Evolutionary conservation across 1,139 yeast species (phyloP).

Genomic region (Yamadazyma dushanensis): DNA sequence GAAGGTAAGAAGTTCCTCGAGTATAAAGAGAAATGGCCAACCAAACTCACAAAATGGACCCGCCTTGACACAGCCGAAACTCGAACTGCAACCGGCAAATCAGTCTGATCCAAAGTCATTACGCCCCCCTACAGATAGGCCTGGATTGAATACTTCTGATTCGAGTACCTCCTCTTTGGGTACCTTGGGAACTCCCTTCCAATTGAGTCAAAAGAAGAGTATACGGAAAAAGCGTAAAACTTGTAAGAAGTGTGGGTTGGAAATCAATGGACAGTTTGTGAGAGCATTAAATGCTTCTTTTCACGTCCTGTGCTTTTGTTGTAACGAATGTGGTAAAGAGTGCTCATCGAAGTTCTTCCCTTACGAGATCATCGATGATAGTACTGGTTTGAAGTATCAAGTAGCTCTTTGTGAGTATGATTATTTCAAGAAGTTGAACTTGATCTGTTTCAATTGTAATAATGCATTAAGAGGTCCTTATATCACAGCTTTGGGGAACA

Average conservation of each 20-base stretch:
- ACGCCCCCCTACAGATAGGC: constrained; percentile 1
- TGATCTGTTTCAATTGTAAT: constrained; percentile 83
- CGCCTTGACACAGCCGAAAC: background rate
- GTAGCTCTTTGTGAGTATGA: constrained; percentile 92
- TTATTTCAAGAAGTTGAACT: constrained; percentile 79
- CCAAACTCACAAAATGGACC: background rate
- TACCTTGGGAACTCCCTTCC: constrained; percentile 12
- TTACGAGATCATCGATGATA: constrained; percentile 40
- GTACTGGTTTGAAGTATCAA: constrained; percentile 35
- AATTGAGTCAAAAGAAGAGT: constrained; percentile 15
- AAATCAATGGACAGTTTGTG: constrained; percentile 79
- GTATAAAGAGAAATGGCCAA: constrained; percentile 5
- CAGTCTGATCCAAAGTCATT: background rate
- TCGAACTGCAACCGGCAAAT: constrained; percentile 3
- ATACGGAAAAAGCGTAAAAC: constrained; percentile 33
- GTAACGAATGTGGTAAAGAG: constrained; percentile 76
- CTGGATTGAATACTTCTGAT: constrained; percentile 1
- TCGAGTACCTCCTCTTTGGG: constrained; percentile 1
- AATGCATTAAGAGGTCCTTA: constrained; percentile 89
- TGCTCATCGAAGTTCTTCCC: constrained; percentile 78
- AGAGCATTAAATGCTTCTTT: constrained; percentile 78
- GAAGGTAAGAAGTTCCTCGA: constrained; percentile 10
- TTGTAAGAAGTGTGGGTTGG: constrained; percentile 65
- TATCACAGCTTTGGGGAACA: constrained; percentile 88
- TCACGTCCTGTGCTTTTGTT: constrained; percentile 85